These are phyloP conservation scores for Candida ulmi DNA, from an alignment of 805 yeast genomes.

Conservation along the genomic window DNA sequence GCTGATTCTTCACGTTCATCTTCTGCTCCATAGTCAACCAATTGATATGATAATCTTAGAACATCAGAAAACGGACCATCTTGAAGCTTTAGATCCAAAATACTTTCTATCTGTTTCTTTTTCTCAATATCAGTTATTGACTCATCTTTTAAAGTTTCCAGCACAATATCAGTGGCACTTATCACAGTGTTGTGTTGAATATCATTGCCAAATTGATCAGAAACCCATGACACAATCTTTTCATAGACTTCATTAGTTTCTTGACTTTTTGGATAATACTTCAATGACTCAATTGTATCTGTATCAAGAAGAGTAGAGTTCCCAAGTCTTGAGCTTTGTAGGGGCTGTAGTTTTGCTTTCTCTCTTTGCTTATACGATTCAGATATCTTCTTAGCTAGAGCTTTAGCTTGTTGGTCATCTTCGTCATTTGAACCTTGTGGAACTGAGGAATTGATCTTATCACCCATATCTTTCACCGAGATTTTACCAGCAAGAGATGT, in stretches of 20 bases:
- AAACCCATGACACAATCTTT: conserved; percentile 54
- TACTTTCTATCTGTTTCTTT: conserved; percentile 39
- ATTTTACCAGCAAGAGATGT: conserved; percentile 67
- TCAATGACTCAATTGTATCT: conserved; percentile 39
- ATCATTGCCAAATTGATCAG: conserved; percentile 54
- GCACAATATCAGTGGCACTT: conserved; percentile 64
- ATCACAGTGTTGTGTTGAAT: conserved; percentile 67
- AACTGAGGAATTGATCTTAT: conserved; percentile 16
- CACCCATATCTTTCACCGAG: conserved; percentile 67
- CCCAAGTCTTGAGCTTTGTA: conserved; percentile 3
- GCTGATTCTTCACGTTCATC: conserved; percentile 25
- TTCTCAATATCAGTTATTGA: conserved; percentile 39
- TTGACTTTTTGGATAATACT: conserved; percentile 58
- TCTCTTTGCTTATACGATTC: conserved; percentile 14
- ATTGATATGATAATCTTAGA: conserved; percentile 34
- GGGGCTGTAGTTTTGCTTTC: conserved; percentile 10
- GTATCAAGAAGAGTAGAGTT: conserved; percentile 28
- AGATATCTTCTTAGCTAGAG: conserved; percentile 14
- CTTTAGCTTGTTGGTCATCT: conserved; percentile 17
- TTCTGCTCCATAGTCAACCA: conserved; percentile 42
- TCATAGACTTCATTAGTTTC: conserved; percentile 49
- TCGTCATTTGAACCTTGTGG: conserved; percentile 4
- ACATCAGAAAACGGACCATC: conserved; percentile 25
- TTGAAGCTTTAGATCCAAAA: conserved; percentile 29
- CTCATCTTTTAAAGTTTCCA: conserved; percentile 50